Conservation (phyloP, 2,329 filamentous ascomycete genomes). For the Drechslerella coelobrocha region DNA sequence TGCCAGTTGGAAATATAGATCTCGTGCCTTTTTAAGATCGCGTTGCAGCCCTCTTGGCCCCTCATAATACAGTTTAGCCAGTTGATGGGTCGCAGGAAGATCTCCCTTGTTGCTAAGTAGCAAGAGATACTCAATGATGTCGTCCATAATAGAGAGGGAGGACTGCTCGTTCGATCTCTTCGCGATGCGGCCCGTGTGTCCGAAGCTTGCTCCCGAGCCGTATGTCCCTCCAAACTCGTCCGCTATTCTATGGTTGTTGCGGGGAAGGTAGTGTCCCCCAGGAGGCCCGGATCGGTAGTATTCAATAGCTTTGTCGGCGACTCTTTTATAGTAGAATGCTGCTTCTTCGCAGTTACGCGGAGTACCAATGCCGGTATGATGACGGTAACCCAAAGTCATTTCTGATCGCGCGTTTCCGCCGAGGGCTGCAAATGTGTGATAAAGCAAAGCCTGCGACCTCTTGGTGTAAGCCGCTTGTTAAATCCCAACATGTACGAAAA, state of each 20-base stretch:
- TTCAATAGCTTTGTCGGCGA: slow-evolving; percentile 87
- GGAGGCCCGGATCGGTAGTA: slow-evolving; percentile 91
- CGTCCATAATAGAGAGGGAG: slow-evolving; percentile 83
- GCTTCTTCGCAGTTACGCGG: slow-evolving; percentile 85
- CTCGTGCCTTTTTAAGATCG: slow-evolving; percentile 75
- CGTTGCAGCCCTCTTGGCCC: slow-evolving; percentile 76
- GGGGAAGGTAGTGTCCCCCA: slow-evolving; percentile 78
- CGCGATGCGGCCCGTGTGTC: slow-evolving; percentile 84
- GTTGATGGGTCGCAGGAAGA: slow-evolving; percentile 81
- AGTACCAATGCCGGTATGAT: slow-evolving; percentile 83
- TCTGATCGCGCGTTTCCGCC: slow-evolving; percentile 82
- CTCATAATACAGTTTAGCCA: slow-evolving; percentile 87
- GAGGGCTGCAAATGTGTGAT: slow-evolving; percentile 91
- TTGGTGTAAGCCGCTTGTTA: slow-evolving; percentile 1
- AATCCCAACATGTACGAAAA: background rate
- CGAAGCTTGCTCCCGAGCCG: slow-evolving; percentile 89
- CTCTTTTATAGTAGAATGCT: slow-evolving; percentile 86
- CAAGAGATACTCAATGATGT: slow-evolving; percentile 92
- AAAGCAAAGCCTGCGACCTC: slow-evolving; percentile 70
- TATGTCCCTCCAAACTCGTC: slow-evolving; percentile 93
- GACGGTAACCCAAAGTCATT: slow-evolving; percentile 89
- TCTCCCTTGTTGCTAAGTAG: slow-evolving; percentile 89
- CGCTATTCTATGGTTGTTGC: slow-evolving; percentile 82
- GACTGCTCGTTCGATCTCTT: slow-evolving; percentile 74
- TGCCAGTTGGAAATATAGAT: slow-evolving; percentile 80